These are phyloP conservation scores for Calcarisporium arbuscula DNA, from an alignment of 2,329 filamentous ascomycete species.

Conservation along the genomic window DNA sequence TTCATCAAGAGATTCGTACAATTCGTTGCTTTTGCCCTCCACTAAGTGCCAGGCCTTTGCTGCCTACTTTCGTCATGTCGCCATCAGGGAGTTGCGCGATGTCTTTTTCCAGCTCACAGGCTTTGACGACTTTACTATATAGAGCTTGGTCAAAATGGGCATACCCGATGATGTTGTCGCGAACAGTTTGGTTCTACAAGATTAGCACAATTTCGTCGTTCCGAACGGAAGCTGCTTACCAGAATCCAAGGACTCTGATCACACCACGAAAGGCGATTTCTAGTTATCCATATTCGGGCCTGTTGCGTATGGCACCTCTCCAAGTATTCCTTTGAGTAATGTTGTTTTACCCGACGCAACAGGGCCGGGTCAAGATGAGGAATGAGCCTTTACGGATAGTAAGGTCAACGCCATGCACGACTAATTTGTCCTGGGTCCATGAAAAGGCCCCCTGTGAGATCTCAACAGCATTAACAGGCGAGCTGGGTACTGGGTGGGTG, in stretches of 20 bases:
- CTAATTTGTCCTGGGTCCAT: conserved; percentile 24
- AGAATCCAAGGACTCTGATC: conserved; percentile 29
- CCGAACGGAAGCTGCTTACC: conserved; percentile 11
- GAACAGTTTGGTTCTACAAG: conserved; percentile 26
- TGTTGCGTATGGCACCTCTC: conserved; percentile 18
- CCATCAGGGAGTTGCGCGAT: conserved; percentile 24
- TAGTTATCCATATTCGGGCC: conserved; percentile 14
- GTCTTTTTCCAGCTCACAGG: conserved; percentile 27
- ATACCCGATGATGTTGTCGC: conserved; percentile 27
- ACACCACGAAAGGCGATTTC: conserved; percentile 19
- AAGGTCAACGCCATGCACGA: conserved; percentile 27
- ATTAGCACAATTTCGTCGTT: neutral
- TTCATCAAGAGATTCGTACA: conserved; percentile 17
- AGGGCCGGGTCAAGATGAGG: conserved; percentile 34
- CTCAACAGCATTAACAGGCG: too few relatives aligned
- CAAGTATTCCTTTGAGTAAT: conserved; percentile 32
- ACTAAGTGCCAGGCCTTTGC: conserved; percentile 37
- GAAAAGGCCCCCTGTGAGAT: too few relatives aligned
- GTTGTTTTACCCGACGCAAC: conserved; percentile 40
- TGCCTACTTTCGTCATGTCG: conserved; percentile 35
- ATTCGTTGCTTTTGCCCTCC: conserved; percentile 41
- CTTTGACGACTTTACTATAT: conserved; percentile 18
- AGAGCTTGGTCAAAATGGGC: conserved; percentile 17
- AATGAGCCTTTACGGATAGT: conserved; percentile 23
- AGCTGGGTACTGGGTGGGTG: too few relatives aligned